Base-by-base conservation (phyloP, 169 alveolate species). In the Cryptosporidium viatorum region DNA sequence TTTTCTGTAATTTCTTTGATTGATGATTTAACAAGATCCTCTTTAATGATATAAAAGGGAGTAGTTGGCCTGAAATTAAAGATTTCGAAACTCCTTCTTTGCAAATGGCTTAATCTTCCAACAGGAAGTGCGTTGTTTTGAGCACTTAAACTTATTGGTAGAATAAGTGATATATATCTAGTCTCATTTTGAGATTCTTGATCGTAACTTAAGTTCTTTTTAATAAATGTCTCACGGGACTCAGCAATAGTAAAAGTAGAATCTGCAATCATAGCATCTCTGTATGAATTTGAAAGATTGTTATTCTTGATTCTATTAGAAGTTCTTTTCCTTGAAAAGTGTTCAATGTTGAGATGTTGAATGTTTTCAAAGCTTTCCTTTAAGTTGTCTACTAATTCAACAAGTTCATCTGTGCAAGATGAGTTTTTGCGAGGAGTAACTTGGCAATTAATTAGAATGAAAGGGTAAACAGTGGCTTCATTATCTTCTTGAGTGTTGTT, bases 261-360 rank as follows among this genome's bases (percentile, higher is more conserved):
- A 48, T 80, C 89, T 12, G 75, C 75, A 33, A 80, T 59, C 55
- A 65, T 65, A 33, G 89, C 89, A 26, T 80, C 89, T 21, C 89
- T 80, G 37, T 62, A 80, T 3, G 89, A 80, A 35, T 65, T 80
- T 1, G 89, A 80, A 21, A 80, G 73, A n/a, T 59, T 65, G 37
- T 80, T 80, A 26, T 80, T 65, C 18, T 80, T 80, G 29, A 80
- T 80, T 80, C 89, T 33, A 62, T 80, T 65, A 9, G 89, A 80
- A 18, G 89, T 59, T 35, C 89, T 80, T 45, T 59, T 80, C 2
- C 69, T 14, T 9, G 73, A 62, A 62, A 62, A 41, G 7, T n/a
- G 48, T 21, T 80, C 89, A 12, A 39, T 37, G 5, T 48, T 67
- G 16, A 43, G 23, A 4, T 41, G 43, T 4, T 62, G 62, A 21